Evolutionary conservation across 371 early-diverging fungal species (phyloP).

Genomic region (Mycotypha africana): DNA sequence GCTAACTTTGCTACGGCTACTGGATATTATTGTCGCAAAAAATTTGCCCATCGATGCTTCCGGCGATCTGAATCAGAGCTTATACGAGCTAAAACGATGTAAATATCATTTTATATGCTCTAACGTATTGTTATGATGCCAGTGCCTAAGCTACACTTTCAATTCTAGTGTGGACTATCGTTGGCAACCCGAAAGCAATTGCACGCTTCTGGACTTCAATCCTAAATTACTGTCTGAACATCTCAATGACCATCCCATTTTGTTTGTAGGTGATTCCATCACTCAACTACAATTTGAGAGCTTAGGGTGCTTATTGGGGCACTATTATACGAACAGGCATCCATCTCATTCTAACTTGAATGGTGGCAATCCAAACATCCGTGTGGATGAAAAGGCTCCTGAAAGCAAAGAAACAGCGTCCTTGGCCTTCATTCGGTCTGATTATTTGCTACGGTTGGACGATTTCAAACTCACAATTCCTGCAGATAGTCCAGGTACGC

Average conservation of each 20-base stretch:
- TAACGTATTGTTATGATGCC: background rate
- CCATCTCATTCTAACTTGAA: conserved; percentile 12
- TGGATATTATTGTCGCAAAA: conserved; percentile 29
- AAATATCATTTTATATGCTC: background rate
- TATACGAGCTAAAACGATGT: conserved; percentile 28
- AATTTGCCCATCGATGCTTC: conserved; percentile 44
- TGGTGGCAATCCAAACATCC: conserved; percentile 26
- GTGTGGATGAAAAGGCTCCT: conserved; percentile 12
- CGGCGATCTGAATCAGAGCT: conserved; percentile 23
- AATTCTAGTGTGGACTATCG: conserved; percentile 26
- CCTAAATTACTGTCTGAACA: conserved; percentile 21
- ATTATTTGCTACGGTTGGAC: conserved; percentile 37
- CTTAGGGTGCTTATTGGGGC: conserved; percentile 31
- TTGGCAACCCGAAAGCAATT: conserved; percentile 33
- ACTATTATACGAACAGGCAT: conserved; percentile 14
- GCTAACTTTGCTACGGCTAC: conserved; percentile 16
- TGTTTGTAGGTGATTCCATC: conserved; percentile 44
- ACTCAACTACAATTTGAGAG: conserved; percentile 45
- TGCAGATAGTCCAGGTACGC: conserved; percentile 25
- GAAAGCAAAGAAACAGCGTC: conserved; percentile 21
- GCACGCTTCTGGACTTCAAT: conserved; percentile 24
- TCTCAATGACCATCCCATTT: conserved; percentile 25
- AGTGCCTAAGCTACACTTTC: background rate
- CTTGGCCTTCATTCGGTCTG: conserved; percentile 35
- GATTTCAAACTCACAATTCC: conserved; percentile 37